Conservation (phyloP, 163 green algal genomes). For the Prototheca stagnorum region DNA sequence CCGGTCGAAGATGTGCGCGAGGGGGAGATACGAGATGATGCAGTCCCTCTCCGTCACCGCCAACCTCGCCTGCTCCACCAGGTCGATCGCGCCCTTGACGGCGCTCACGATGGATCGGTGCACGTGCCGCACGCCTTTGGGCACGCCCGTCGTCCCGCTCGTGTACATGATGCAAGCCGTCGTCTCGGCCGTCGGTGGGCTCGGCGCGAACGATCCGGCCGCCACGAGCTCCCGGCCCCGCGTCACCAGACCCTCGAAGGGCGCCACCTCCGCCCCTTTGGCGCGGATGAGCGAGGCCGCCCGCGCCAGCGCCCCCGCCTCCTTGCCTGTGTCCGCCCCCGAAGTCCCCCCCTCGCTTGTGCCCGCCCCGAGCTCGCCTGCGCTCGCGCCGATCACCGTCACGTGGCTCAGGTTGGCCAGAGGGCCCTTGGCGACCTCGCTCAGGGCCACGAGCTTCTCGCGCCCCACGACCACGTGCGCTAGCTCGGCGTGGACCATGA, state of each 20-base stretch:
- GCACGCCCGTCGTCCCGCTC: slow-evolving; percentile 23
- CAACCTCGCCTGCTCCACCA: slow-evolving; percentile 14
- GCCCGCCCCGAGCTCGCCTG: not conserved
- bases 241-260: not conserved
- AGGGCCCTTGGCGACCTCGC: slow-evolving; percentile 12
- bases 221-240: no score
- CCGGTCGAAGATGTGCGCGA: slow-evolving; percentile 86
- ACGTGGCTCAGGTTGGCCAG: slow-evolving; percentile 22
- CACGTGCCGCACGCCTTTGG: slow-evolving; percentile 65
- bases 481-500: slow-evolving; percentile 62
- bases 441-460: not conserved
- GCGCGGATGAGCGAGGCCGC: not conserved
- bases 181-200: slow-evolving; percentile 32
- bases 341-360: not conserved
- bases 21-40: slow-evolving; percentile 77
- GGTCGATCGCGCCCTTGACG: slow-evolving; percentile 9
- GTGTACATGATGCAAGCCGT: slow-evolving; percentile 89
- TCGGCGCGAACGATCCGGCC: slow-evolving; percentile 4
- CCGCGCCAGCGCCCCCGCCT: no score
- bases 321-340: not conserved
- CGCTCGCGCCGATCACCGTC: slow-evolving; percentile 2
- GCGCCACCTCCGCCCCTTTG: not conserved
- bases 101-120: slow-evolving; percentile 52
- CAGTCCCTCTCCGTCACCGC: slow-evolving; percentile 27
- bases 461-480: not conserved